Conservation (phyloP, 2,329 filamentous ascomycete species). For the Penicillium sumatraense region DNA sequence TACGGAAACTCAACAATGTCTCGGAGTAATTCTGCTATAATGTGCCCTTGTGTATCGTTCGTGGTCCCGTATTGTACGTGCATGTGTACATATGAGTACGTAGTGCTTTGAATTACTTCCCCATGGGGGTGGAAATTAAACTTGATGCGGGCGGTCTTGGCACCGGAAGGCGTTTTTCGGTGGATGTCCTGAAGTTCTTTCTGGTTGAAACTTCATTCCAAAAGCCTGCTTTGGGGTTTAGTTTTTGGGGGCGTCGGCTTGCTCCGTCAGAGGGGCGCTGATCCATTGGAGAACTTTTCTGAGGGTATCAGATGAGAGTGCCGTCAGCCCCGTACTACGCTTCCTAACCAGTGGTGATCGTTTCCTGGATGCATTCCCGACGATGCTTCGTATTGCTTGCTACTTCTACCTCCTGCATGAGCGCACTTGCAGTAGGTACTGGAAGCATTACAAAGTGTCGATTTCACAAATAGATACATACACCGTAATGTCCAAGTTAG, state of each 20-base stretch:
- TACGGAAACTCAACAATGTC: too few species aligned
- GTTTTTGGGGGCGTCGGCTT: background rate
- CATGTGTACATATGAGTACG: too few species aligned
- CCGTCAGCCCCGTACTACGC: too few species aligned
- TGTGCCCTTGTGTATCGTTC: too few species aligned
- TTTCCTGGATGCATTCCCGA: slow-evolving; percentile 7
- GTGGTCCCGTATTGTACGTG: too few species aligned
- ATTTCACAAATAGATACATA: too few species aligned
- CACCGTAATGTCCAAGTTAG: too few species aligned
- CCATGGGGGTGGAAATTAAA: background rate
- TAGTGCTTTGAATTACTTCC: background rate
- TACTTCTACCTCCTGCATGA: slow-evolving; percentile 2
- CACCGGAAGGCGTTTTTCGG: background rate
- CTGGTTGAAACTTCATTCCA: background rate
- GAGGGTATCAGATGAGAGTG: too few species aligned
- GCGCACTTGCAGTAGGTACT: background rate
- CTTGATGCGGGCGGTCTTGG: background rate
- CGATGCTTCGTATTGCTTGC: slow-evolving; percentile 10
- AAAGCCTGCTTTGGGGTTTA: background rate
- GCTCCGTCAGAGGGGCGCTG: slow-evolving; percentile 1
- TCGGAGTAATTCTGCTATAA: too few species aligned
- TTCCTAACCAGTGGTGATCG: slow-evolving; percentile 8
- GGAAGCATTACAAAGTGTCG: too few species aligned
- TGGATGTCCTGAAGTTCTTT: background rate
- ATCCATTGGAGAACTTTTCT: slow-evolving; percentile 3